Percentiles rank a stretch among this genome's conserved stretches.
These are phyloP conservation scores for Dipteronia dyeriana DNA, from an alignment of 345 rosid genomes.

Conservation along the genomic window DNA sequence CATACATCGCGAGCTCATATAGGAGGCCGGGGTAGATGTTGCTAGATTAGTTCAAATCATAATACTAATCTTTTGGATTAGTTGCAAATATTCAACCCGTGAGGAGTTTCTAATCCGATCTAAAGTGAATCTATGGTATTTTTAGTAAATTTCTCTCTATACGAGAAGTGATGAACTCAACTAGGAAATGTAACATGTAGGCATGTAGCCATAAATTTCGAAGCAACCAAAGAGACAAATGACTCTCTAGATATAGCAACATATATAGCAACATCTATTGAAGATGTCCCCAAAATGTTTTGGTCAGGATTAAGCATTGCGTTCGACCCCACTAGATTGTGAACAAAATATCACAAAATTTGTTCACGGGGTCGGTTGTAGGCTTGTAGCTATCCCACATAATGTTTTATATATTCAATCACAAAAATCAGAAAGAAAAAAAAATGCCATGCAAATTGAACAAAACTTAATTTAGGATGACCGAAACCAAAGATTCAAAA, in stretches of 20 bases:
- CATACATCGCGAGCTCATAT: too few relatives aligned
- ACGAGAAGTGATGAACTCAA: neutral
- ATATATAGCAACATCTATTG: neutral
- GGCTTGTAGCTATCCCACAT: constrained; percentile 9
- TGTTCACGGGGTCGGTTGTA: constrained; percentile 38
- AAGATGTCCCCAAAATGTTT: constrained; percentile 7
- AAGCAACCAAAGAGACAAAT: neutral
- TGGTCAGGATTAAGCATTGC: constrained; percentile 9
- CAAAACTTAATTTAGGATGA: too few relatives aligned
- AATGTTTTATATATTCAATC: neutral
- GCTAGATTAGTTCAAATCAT: neutral
- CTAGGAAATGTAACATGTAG: neutral
- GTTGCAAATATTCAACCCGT: neutral
- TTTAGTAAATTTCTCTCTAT: neutral
- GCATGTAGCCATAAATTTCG: neutral
- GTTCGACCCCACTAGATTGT: constrained; percentile 14
- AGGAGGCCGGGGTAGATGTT: neutral
- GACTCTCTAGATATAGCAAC: constrained; percentile 1
- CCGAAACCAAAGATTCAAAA: too few relatives aligned
- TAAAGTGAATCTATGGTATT: neutral
- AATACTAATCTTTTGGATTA: neutral
- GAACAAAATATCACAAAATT: constrained; percentile 20
- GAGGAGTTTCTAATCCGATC: neutral
- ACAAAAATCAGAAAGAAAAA: too few relatives aligned
- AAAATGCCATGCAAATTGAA: too few relatives aligned